phyloP scores from a whole-genome alignment of 2,329 filamentous ascomycete genomes.

The Colletotrichum camelliae region DNA sequence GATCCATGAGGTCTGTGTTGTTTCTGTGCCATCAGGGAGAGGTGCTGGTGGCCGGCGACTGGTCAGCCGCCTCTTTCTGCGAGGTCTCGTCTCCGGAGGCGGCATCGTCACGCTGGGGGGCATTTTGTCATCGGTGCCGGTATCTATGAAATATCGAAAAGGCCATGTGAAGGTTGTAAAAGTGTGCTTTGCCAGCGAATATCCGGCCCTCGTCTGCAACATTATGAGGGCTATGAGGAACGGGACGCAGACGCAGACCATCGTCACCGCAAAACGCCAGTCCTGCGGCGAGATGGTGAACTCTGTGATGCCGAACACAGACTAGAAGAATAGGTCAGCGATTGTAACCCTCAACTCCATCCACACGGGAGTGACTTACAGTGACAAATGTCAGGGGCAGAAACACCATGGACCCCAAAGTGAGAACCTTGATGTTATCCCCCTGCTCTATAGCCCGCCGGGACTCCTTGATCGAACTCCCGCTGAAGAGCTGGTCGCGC shows the following conservation, averaged over 20 bases:
- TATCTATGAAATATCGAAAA: neutral
- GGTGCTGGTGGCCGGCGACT: neutral
- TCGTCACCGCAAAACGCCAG: slow-evolving; percentile 59
- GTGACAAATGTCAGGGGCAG: slow-evolving; percentile 67
- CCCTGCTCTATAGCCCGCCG: slow-evolving; percentile 68
- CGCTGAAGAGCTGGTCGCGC: slow-evolving; percentile 67
- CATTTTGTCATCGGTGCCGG: neutral
- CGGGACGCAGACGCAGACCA: slow-evolving; percentile 66
- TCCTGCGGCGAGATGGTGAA: slow-evolving; percentile 46
- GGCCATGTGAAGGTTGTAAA: neutral
- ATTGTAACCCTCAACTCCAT: neutral
- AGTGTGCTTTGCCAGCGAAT: slow-evolving; percentile 9
- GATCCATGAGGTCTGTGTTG: neutral
- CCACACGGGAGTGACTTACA: slow-evolving; percentile 31
- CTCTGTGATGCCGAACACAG: slow-evolving; percentile 60
- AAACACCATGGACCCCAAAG: slow-evolving; percentile 66
- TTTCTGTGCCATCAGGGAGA: neutral
- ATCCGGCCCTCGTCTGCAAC: slow-evolving; percentile 45
- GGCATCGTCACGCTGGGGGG: neutral
- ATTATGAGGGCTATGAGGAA: slow-evolving; percentile 54
- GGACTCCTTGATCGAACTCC: slow-evolving; percentile 67
- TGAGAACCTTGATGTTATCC: slow-evolving; percentile 65
- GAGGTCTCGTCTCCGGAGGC: slow-evolving; percentile 1
- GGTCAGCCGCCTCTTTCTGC: slow-evolving; percentile 20
- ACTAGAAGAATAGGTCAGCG: slow-evolving; percentile 30